phyloP scores from a whole-genome alignment of 495 filamentous ascomycete species.

The Trichoderma virens region DNA sequence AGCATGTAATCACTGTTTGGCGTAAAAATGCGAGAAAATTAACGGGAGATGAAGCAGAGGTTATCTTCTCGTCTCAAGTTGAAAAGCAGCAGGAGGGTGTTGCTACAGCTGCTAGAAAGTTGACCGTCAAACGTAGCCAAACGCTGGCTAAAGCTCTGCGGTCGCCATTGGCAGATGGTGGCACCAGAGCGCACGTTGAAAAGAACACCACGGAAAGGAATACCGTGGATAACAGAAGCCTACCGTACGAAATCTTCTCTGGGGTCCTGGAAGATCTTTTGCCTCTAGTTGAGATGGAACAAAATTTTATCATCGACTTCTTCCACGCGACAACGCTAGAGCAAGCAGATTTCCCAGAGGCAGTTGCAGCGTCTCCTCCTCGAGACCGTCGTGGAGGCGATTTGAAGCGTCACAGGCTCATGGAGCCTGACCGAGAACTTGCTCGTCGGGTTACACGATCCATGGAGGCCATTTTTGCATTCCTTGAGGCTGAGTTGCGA shows the following conservation, averaged over 20 bases:
- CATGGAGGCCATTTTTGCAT: constrained; percentile 82
- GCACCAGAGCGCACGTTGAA: constrained; percentile 48
- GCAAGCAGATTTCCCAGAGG: constrained; percentile 71
- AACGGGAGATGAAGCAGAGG: constrained; percentile 76
- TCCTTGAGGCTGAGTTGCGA: constrained; percentile 72
- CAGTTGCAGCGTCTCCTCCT: constrained; percentile 57
- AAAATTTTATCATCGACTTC: constrained; percentile 90
- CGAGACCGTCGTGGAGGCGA: constrained; percentile 60
- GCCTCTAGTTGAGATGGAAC: constrained; percentile 76
- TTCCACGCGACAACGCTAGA: constrained; percentile 80
- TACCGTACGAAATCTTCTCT: constrained; percentile 76
- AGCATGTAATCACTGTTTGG: constrained; percentile 72
- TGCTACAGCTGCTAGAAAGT: constrained; percentile 72
- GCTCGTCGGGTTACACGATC: constrained; percentile 69
- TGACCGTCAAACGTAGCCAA: constrained; percentile 84
- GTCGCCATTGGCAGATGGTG: constrained; percentile 56
- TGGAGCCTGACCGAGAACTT: constrained; percentile 78
- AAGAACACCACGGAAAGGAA: constrained; percentile 59
- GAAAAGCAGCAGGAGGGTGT: constrained; percentile 71
- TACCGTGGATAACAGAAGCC: constrained; percentile 52
- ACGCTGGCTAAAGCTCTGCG: constrained; percentile 73
- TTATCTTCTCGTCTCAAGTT: constrained; percentile 80
- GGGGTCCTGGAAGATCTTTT: constrained; percentile 70
- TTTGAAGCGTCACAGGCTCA: constrained; percentile 59
- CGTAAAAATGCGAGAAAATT: constrained; percentile 70